Conservation (phyloP, 1,284 basidiomycete genomes). For the Golubevia sp. region DNA sequence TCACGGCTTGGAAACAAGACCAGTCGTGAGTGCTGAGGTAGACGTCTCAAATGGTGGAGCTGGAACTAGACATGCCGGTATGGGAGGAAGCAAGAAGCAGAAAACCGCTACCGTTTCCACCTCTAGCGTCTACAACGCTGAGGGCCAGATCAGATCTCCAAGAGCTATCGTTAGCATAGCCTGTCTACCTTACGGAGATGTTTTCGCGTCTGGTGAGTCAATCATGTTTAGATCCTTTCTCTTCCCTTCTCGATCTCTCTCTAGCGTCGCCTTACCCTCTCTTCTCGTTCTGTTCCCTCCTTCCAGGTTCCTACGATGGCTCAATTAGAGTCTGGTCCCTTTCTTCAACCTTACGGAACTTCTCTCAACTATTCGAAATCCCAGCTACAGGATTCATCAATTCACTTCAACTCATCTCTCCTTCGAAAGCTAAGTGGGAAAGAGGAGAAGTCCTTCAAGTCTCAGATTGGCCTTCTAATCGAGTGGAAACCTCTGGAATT, state of each 20-base stretch:
- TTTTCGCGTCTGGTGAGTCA: constrained; percentile 84
- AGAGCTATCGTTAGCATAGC: constrained; percentile 89
- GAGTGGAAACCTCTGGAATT: constrained; percentile 4
- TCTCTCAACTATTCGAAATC: constrained; percentile 71
- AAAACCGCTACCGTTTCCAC: background rate
- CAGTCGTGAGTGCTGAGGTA: background rate
- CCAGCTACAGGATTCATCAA: constrained; percentile 81
- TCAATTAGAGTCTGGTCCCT: constrained; percentile 86
- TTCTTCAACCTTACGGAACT: constrained; percentile 75
- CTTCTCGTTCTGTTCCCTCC: background rate
- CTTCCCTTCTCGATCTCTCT: constrained; percentile 6
- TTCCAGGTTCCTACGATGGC: constrained; percentile 87
- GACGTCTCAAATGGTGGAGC: background rate
- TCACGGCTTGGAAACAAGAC: constrained; percentile 77
- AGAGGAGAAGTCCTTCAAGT: constrained; percentile 63
- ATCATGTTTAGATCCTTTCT: background rate
- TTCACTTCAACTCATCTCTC: constrained; percentile 77
- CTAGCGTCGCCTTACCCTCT: background rate
- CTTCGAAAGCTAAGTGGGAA: constrained; percentile 63
- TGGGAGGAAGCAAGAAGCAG: background rate
- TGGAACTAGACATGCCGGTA: background rate
- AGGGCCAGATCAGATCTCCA: constrained; percentile 76
- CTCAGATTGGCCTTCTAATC: constrained; percentile 64
- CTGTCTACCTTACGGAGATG: constrained; percentile 81
- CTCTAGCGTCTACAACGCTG: constrained; percentile 69